Evolutionary conservation across 441 rosid genomes (phyloP).

Genomic region (Adansonia rubrostipa): DNA sequence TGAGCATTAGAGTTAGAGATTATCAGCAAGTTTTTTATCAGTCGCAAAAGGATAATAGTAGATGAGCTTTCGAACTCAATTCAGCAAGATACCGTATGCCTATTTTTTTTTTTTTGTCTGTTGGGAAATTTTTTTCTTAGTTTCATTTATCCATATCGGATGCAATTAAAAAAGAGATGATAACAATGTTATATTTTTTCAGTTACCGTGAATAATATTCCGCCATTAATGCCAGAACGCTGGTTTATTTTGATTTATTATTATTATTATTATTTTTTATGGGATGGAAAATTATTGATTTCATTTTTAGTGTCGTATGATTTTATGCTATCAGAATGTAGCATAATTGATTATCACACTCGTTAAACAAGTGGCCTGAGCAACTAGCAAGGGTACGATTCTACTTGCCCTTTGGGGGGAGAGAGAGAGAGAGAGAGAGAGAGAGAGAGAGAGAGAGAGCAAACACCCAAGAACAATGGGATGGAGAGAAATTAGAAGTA

Average conservation of each 20-base stretch:
- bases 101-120: background rate
- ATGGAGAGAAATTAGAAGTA: background rate
- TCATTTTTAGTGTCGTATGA: background rate
- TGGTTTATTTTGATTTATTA: no score
- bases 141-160: background rate
- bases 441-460: background rate
- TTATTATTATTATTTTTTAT: background rate
- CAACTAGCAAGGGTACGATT: background rate
- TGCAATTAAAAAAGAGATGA: background rate
- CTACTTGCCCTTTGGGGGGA: background rate
- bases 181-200: background rate
- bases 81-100: background rate
- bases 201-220: background rate
- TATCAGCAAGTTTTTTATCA: background rate
- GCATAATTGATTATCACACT: background rate
- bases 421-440: background rate
- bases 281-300: background rate
- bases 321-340: background rate
- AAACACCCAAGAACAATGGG: background rate
- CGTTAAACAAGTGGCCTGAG: background rate
- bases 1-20: constrained; percentile 8
- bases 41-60: constrained; percentile 7
- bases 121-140: background rate
- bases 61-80: constrained; percentile 1
- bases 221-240: background rate